Conservation (phyloP, 1,139 yeast genomes). For the Yamadazyma sp. region DNA sequence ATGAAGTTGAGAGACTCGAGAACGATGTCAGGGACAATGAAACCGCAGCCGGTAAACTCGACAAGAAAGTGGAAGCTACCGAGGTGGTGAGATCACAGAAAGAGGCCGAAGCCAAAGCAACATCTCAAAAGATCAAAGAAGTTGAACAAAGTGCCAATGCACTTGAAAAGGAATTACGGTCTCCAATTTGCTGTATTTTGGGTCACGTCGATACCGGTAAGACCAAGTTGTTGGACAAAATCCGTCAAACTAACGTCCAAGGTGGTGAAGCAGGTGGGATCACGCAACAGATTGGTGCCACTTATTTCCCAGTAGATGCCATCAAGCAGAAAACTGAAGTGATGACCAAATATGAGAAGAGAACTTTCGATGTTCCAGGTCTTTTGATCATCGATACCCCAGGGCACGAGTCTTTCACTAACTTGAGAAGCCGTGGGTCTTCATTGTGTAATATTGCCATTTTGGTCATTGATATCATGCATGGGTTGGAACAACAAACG, state of each 20-base stretch:
- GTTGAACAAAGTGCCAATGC: constrained; percentile 12
- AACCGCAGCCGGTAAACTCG: constrained; percentile 15
- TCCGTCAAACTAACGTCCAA: constrained; percentile 98
- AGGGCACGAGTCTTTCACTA: constrained; percentile 99
- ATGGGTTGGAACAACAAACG: constrained; percentile 97
- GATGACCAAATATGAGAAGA: constrained; percentile 84
- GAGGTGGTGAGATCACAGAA: constrained; percentile 5
- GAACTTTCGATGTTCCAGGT: constrained; percentile 94
- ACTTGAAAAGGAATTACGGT: constrained; percentile 66
- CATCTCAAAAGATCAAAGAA: constrained; percentile 20
- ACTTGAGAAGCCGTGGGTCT: constrained; percentile 97
- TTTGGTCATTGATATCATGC: constrained; percentile 97
- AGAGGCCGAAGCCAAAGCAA: constrained; percentile 11
- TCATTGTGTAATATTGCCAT: constrained; percentile 98
- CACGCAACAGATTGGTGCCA: constrained; percentile 99
- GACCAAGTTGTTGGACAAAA: constrained; percentile 91
- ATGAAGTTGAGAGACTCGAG: constrained; percentile 5
- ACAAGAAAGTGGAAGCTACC: constrained; percentile 13
- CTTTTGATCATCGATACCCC: constrained; percentile 95
- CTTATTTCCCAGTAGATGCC: constrained; percentile 96
- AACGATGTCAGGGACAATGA: constrained; percentile 20
- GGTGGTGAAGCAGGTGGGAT: constrained; percentile 99
- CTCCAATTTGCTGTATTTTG: constrained; percentile 97
- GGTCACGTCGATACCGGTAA: constrained; percentile 99
- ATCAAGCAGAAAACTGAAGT: constrained; percentile 87